A percentile compares a stretch with the other conserved stretches of the same genome.
Conservation (phyloP, 768 basidiomycete species). For the Mycena belliarum region DNA sequence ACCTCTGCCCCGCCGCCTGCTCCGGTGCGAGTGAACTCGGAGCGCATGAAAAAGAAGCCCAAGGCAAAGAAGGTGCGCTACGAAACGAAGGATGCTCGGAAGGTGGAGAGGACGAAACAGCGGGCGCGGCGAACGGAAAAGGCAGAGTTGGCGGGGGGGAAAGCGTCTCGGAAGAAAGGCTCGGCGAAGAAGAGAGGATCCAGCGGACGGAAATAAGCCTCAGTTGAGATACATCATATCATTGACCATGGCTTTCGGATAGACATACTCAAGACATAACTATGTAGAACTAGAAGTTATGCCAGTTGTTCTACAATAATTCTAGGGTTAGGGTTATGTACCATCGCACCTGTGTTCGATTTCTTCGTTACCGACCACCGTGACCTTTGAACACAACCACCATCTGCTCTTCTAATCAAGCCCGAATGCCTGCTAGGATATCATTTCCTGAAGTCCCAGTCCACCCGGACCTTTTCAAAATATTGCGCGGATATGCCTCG, state of each 20-base stretch:
- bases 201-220: conserved; percentile 19
- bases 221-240: conserved; percentile 10
- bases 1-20: conserved; percentile 20
- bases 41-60: conserved; percentile 25
- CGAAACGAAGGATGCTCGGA: conserved; percentile 70
- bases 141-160: conserved; percentile 71
- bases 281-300: too few relatives aligned
- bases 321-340: too few relatives aligned
- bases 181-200: conserved; percentile 3
- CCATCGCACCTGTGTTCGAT: too few relatives aligned
- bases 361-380: too few relatives aligned
- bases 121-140: conserved; percentile 65
- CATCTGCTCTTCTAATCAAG: too few relatives aligned
- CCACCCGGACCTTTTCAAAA: conserved; percentile 37
- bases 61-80: conserved; percentile 56
- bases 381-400: neutral
- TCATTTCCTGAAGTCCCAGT: conserved; percentile 11
- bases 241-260: neutral
- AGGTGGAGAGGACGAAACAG: conserved; percentile 63
- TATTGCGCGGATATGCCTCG: conserved; percentile 55
- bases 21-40: conserved; percentile 18
- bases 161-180: conserved; percentile 44
- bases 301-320: too few relatives aligned
- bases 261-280: too few relatives aligned
- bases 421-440: too few relatives aligned